phyloP scores from a whole-genome alignment of 1,284 basidiomycete species.

The Heterobasidion occidentale region DNA sequence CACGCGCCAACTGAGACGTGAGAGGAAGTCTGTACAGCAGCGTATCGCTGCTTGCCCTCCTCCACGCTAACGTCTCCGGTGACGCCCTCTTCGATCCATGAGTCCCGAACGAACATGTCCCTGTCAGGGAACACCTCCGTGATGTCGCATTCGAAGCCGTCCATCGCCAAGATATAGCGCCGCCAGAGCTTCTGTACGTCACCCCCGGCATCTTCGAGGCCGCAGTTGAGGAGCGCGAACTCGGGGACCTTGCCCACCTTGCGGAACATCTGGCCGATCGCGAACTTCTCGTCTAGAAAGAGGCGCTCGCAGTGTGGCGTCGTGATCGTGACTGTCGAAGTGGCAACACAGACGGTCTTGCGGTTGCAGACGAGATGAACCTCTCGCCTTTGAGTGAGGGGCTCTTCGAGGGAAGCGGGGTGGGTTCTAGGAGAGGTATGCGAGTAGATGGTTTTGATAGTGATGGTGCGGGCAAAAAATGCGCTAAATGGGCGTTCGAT shows the following conservation, averaged over 20 bases:
- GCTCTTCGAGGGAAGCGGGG: conserved; percentile 36
- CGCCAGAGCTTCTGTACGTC: conserved; percentile 37
- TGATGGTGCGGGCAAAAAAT: conserved; percentile 54
- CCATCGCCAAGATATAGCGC: conserved; percentile 46
- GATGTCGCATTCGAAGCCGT: conserved; percentile 57
- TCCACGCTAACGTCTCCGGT: not conserved
- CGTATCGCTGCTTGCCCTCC: conserved; percentile 10
- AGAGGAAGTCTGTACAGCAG: not conserved
- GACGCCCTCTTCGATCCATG: conserved; percentile 32
- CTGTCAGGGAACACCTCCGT: conserved; percentile 58
- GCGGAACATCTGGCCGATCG: conserved; percentile 64
- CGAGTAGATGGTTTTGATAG: conserved; percentile 47
- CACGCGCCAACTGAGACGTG: not conserved
- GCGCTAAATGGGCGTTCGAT: conserved; percentile 29
- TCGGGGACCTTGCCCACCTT: conserved; percentile 42
- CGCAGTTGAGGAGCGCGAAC: conserved; percentile 53
- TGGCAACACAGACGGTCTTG: conserved; percentile 51
- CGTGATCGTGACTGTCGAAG: conserved; percentile 51
- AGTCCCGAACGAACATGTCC: conserved; percentile 50
- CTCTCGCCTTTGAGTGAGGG: conserved; percentile 54
- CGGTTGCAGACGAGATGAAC: conserved; percentile 53
- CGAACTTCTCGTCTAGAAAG: conserved; percentile 60
- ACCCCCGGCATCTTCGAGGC: conserved; percentile 22
- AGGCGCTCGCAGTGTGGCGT: conserved; percentile 46
- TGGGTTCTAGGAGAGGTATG: conserved; percentile 30